A percentile compares a stretch with the other conserved stretches of the same genome.
phyloP scores from a whole-genome alignment of 2,329 filamentous ascomycete species.

The Pseudocercospora musae region DNA sequence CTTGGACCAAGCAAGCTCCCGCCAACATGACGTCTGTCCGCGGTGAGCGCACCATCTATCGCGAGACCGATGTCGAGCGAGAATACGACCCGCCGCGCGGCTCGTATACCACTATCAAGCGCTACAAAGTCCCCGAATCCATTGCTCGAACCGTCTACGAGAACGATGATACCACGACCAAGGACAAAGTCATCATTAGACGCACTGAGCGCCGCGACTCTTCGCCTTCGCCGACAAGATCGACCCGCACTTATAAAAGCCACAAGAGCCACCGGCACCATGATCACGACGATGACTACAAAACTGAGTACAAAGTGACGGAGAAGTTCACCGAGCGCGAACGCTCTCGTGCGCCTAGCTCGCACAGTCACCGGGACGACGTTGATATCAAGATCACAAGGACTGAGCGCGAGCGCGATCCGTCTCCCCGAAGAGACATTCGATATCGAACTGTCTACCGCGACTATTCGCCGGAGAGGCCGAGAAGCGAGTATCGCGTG shows the following conservation, averaged over 20 bases:
- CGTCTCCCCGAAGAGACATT: conserved; percentile 31
- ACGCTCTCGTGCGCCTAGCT: conserved; percentile 14
- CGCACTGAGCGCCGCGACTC: conserved; percentile 22
- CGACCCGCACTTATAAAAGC: conserved; percentile 12
- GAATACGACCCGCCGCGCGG: conserved; percentile 42
- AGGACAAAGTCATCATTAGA: conserved; percentile 49
- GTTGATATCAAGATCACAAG: conserved; percentile 40
- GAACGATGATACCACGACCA: conserved; percentile 35
- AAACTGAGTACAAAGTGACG: conserved; percentile 27
- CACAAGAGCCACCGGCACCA: conserved; percentile 12
- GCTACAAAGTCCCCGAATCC: conserved; percentile 56
- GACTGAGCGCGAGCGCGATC: conserved; percentile 31
- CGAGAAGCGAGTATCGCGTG: conserved; percentile 37
- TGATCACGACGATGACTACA: conserved; percentile 22
- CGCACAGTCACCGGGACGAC: conserved; percentile 19
- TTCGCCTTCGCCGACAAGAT: conserved; percentile 16
- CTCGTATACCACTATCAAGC: conserved; percentile 56
- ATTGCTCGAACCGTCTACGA: conserved; percentile 34
- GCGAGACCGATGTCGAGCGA: conserved; percentile 45
- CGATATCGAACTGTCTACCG: conserved; percentile 34
- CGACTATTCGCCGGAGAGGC: conserved; percentile 25
- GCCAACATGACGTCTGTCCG: conserved; percentile 37
- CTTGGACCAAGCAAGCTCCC: neutral
- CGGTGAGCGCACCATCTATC: conserved; percentile 39
- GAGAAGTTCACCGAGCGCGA: conserved; percentile 22